Evolutionary conservation across 345 rosid species (phyloP).

Genomic region (Eucalyptus virginea): DNA sequence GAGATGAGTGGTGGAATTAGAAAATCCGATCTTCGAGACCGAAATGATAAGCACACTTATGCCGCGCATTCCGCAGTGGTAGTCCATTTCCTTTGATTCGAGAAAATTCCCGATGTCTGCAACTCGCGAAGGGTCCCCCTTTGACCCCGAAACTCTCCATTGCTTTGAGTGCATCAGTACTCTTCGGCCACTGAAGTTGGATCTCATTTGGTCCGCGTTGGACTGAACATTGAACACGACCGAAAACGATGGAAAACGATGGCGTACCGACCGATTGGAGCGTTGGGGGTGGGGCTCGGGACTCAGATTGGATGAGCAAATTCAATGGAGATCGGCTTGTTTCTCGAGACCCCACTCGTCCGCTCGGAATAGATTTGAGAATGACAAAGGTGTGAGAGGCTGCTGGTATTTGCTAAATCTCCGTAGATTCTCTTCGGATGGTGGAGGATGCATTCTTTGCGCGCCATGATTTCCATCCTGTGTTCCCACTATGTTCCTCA

Average conservation of each 20-base stretch:
- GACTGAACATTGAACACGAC: background rate
- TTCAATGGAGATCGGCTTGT: background rate
- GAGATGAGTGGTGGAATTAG: background rate
- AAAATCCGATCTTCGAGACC: background rate
- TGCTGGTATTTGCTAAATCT: background rate
- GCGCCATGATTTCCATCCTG: constrained; percentile 2
- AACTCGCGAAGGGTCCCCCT: background rate
- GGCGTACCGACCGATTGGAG: constrained; percentile 1
- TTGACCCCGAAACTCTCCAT: background rate
- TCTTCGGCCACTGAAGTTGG: constrained; percentile 12
- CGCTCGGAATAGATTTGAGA: background rate
- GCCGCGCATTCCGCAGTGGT: background rate
- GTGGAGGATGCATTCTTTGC: constrained; percentile 8
- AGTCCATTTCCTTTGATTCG: background rate
- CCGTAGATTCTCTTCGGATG: constrained; percentile 1
- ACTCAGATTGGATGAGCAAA: background rate
- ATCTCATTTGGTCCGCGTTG: background rate
- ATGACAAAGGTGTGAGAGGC: background rate
- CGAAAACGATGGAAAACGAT: constrained; percentile 6
- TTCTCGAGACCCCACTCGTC: background rate
- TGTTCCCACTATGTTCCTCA: background rate
- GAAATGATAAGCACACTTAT: background rate
- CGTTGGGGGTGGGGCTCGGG: background rate
- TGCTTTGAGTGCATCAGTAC: background rate
- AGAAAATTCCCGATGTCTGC: background rate